Percentiles rank a stretch among this genome's conserved stretches.
Conservation (phyloP, 768 basidiomycete genomes). For the Melanogaster broomeanus region DNA sequence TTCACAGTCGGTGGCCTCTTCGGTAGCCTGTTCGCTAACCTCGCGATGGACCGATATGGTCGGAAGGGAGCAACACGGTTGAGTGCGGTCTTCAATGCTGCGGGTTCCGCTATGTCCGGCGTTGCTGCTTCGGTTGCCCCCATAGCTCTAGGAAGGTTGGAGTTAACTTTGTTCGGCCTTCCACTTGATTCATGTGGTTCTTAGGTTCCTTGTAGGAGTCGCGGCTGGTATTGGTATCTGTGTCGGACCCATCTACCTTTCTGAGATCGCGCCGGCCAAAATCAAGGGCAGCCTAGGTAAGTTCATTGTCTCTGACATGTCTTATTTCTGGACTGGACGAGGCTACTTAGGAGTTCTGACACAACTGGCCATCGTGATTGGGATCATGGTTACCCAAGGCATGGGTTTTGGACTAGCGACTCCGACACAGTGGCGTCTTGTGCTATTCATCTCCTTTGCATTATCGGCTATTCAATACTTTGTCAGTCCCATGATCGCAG, state of each 20-base stretch:
- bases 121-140: constrained; percentile 55
- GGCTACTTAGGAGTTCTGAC: constrained; percentile 65
- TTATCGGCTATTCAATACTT: constrained; percentile 61
- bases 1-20: constrained; percentile 88
- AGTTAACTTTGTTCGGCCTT: constrained; percentile 1
- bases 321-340: background rate
- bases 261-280: constrained; percentile 77
- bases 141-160: constrained; percentile 68
- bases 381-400: constrained; percentile 84
- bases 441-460: constrained; percentile 60
- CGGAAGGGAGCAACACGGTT: constrained; percentile 65
- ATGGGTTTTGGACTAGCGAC: constrained; percentile 73
- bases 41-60: constrained; percentile 70
- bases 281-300: constrained; percentile 76
- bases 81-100: constrained; percentile 54
- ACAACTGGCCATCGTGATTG: constrained; percentile 81
- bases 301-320: constrained; percentile 13
- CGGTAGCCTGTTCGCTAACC: constrained; percentile 70
- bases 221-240: constrained; percentile 75
- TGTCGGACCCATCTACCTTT: constrained; percentile 82
- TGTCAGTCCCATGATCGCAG: constrained; percentile 53
- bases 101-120: constrained; percentile 68
- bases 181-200: background rate
- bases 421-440: constrained; percentile 67
- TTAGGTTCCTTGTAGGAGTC: constrained; percentile 65